phyloP scores from a whole-genome alignment of 2,329 filamentous ascomycete species.

The Hysterium pulicare region DNA sequence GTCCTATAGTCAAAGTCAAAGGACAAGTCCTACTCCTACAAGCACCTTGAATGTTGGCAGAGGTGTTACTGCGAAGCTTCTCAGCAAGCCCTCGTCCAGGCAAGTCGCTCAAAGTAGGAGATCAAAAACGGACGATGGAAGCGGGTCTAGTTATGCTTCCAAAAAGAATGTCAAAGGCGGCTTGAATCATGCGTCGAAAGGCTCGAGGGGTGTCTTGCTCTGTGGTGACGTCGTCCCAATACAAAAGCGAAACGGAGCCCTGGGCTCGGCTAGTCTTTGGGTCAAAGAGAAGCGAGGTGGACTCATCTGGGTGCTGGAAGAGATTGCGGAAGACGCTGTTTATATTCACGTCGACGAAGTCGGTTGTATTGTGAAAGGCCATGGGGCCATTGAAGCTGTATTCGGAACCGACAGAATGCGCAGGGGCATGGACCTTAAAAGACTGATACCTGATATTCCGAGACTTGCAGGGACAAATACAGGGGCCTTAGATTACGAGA shows the following conservation, averaged over 20 bases:
- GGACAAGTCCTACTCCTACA: conserved; percentile 33
- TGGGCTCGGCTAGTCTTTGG: conserved; percentile 92
- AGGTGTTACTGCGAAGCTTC: conserved; percentile 80
- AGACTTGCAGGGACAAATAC: conserved; percentile 68
- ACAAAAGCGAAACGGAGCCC: conserved; percentile 87
- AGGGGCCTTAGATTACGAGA: conserved; percentile 74
- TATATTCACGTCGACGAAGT: conserved; percentile 73
- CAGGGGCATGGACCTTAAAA: conserved; percentile 69
- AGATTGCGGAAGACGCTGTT: conserved; percentile 92
- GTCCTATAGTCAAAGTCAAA: conserved; percentile 27
- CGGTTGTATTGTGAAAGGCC: conserved; percentile 65
- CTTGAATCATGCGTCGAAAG: conserved; percentile 66
- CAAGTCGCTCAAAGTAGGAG: conserved; percentile 52
- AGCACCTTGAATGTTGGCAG: conserved; percentile 64
- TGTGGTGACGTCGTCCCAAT: conserved; percentile 99
- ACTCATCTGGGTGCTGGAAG: conserved; percentile 95
- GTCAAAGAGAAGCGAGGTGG: conserved; percentile 95
- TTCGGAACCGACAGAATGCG: conserved; percentile 72
- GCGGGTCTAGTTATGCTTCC: conserved; percentile 43
- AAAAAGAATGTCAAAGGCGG: conserved; percentile 53
- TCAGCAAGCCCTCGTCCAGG: conserved; percentile 74
- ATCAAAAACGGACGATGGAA: conserved; percentile 63
- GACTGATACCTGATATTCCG: conserved; percentile 78
- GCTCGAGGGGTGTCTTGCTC: conserved; percentile 82
- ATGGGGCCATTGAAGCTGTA: conserved; percentile 77